Evolutionary conservation across 2,329 filamentous ascomycete species (phyloP).

Genomic region (Apiospora koreana): DNA sequence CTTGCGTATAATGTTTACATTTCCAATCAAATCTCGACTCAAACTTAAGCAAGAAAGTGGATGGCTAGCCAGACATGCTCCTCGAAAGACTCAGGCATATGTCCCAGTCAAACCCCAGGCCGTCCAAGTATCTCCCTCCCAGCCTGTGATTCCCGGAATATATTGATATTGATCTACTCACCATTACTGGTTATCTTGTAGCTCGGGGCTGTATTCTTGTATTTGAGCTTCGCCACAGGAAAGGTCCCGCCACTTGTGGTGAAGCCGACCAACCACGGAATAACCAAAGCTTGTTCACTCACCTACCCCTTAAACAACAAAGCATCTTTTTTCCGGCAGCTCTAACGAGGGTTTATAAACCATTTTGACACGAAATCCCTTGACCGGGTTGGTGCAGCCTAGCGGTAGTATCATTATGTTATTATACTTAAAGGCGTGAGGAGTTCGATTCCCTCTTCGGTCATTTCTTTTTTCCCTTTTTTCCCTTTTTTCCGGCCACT

Average conservation of each 20-base stretch:
- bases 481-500: not conserved
- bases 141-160: too few relatives aligned
- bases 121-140: too few relatives aligned
- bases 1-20: too few relatives aligned
- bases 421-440: not conserved
- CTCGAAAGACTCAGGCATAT: too few relatives aligned
- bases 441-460: not conserved
- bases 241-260: not conserved
- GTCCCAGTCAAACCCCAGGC: too few relatives aligned
- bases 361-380: not conserved
- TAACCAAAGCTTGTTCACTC: not conserved
- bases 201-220: not conserved
- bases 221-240: not conserved
- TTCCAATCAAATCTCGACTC: too few relatives aligned
- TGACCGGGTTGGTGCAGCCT: not conserved
- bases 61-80: too few relatives aligned
- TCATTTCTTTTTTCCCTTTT: not conserved
- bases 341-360: not conserved
- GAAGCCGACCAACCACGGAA: not conserved
- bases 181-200: too few relatives aligned
- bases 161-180: too few relatives aligned
- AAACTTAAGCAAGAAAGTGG: too few relatives aligned
- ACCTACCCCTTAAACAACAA: not conserved
- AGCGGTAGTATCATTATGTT: not conserved
- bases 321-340: not conserved